These are phyloP conservation scores for Cladosporium sp. DNA, from an alignment of 2,329 filamentous ascomycete species.

Conservation along the genomic window DNA sequence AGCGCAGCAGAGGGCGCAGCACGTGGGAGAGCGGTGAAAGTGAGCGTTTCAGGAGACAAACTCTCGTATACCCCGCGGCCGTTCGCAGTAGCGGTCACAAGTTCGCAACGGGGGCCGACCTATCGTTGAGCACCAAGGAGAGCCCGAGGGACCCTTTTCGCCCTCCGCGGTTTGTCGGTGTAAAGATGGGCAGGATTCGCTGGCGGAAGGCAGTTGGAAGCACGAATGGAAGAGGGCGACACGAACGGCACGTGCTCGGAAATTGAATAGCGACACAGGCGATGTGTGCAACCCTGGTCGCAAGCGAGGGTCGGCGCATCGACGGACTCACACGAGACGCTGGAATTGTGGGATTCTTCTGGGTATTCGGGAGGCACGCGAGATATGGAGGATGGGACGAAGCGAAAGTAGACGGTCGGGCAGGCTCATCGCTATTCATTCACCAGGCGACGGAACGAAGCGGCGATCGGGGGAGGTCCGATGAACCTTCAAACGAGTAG, in stretches of 20 bases:
- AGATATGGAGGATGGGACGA: conserved; percentile 6
- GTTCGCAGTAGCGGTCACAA: conserved; percentile 11
- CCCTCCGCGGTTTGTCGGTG: conserved; percentile 10
- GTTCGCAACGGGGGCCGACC: neutral
- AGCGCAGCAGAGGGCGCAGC: neutral
- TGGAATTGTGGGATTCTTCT: conserved; percentile 7
- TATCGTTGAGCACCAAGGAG: conserved; percentile 3
- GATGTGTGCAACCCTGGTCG: neutral
- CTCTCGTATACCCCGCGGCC: conserved; percentile 14
- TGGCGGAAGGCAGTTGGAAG: neutral
- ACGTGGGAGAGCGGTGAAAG: conserved; percentile 14
- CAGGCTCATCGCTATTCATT: neutral
- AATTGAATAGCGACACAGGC: neutral
- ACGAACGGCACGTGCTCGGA: conserved; percentile 14
- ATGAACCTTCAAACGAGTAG: neutral
- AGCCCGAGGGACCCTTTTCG: neutral
- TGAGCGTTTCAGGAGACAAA: conserved; percentile 14
- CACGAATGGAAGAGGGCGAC: neutral
- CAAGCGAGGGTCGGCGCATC: conserved; percentile 12
- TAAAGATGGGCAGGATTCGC: conserved; percentile 1
- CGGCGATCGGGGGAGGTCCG: conserved; percentile 8
- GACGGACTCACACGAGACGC: conserved; percentile 1
- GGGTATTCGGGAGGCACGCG: conserved; percentile 11
- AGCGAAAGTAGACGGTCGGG: conserved; percentile 8
- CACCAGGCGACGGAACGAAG: neutral